Evolutionary conservation across 495 filamentous ascomycete species (phyloP), one percentile per base, ranked within the genome.

Genomic region (Xylaria flabelliformis): DNA sequence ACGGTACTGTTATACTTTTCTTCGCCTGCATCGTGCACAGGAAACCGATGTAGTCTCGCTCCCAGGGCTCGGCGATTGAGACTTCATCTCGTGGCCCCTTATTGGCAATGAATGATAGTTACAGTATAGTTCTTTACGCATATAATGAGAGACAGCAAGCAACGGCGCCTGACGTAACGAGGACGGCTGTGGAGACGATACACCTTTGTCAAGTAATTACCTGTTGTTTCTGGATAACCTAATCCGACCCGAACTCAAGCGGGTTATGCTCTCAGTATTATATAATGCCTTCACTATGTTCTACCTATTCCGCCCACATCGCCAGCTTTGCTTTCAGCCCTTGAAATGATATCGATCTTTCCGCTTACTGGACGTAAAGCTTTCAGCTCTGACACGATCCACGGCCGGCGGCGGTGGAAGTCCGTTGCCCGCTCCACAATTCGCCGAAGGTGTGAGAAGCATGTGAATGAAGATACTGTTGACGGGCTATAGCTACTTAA

Each of bases 1-100:
- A 29, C 73, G 64, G 53, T 76, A 67, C 44, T 72, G 76, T 68
- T 78, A 74, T 50, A 79, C 76, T 74, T 80, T 72, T 50, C 70
- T 46, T 41, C 70, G 61, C 53, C 53, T 67, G 55, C 70, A 72
- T 50, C 70, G 62, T 8, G 39, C 63, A 55, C 70, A 72, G n/a
- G 70, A 59, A 55, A 71, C 19, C 46, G 69, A 46, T n/a, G 69
- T 64, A 7, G 50, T 65, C 39, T 71, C 69, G 24, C 39, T 71
- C 19, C 36, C 32, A 1, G 48, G 61, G 39, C 69, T 65, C 3
- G 50, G 29, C 41, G 13, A 26, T 48, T 65, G 29, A 12, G 13
- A 26, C 36, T 65, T 50, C 61, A 71, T 71, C 1, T 6, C 24
- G 21, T n/a, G 15, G 26, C 29, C 69, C 48, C 69, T 42, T 21